Evolutionary conservation across 2,329 filamentous ascomycete species (phyloP).

Genomic region (Ceratocystis lukuohia): DNA sequence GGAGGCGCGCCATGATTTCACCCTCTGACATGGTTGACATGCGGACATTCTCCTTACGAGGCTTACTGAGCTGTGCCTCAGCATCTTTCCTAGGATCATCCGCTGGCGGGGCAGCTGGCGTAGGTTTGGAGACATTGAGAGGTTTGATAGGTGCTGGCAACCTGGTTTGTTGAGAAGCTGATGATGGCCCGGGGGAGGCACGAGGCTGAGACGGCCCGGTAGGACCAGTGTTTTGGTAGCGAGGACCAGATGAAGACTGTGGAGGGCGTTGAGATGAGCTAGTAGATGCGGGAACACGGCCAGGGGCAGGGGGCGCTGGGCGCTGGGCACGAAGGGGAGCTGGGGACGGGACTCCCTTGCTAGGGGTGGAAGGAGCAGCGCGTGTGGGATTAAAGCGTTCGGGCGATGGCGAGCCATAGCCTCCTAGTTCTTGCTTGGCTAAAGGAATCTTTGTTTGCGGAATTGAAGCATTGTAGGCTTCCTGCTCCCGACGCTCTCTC

Average conservation of each 20-base stretch:
- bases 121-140: slow-evolving; percentile 60
- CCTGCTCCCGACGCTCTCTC: slow-evolving; percentile 59
- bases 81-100: slow-evolving; percentile 70
- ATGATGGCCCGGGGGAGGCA: not conserved
- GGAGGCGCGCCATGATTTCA: slow-evolving; percentile 92
- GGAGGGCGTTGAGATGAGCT: slow-evolving; percentile 14
- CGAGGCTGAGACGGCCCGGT: slow-evolving; percentile 31
- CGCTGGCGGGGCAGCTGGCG: slow-evolving; percentile 33
- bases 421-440: slow-evolving; percentile 79
- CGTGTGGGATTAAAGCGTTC: slow-evolving; percentile 76
- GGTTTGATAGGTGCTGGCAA: slow-evolving; percentile 59
- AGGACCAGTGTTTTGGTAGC: slow-evolving; percentile 36
- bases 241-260: slow-evolving; percentile 35
- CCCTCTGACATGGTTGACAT: slow-evolving; percentile 98
- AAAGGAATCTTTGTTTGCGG: slow-evolving; percentile 68
- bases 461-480: slow-evolving; percentile 79
- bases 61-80: slow-evolving; percentile 77
- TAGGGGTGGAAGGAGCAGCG: slow-evolving; percentile 58
- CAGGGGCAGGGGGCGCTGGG: slow-evolving; percentile 60
- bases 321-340: slow-evolving; percentile 57
- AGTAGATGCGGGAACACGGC: slow-evolving; percentile 5
- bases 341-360: slow-evolving; percentile 40
- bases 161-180: slow-evolving; percentile 34
- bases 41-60: slow-evolving; percentile 79
- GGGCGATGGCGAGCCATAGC: slow-evolving; percentile 31